Evolutionary conservation across 352 stramenopile species (phyloP).

Genomic region (Globisporangium recalcitrans): DNA sequence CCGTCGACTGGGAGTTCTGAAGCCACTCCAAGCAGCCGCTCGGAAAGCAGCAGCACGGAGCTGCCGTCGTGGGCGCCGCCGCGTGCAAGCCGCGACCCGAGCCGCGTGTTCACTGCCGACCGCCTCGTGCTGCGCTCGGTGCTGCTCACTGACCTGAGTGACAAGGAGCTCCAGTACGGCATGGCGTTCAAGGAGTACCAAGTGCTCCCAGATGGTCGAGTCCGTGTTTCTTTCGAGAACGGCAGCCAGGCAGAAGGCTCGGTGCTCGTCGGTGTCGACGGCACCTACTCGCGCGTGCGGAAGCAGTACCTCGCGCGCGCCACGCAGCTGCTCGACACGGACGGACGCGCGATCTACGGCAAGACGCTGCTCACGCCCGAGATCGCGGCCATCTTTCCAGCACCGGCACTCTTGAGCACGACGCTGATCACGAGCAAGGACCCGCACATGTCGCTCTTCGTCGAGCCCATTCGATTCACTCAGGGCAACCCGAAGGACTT

Average conservation of each 20-base stretch:
- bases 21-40: not conserved
- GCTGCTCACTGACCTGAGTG: slow-evolving; percentile 8
- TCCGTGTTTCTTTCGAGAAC: slow-evolving; percentile 7
- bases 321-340: slow-evolving; percentile 13
- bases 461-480: slow-evolving; percentile 15
- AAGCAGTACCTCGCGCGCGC: slow-evolving; percentile 9
- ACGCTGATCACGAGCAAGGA: slow-evolving; percentile 4
- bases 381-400: not conserved
- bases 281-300: slow-evolving; percentile 7
- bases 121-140: slow-evolving; percentile 25
- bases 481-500: slow-evolving; percentile 4
- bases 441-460: slow-evolving; percentile 10
- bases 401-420: not conserved
- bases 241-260: not conserved
- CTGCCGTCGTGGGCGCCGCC: not conserved
- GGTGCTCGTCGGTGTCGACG: slow-evolving; percentile 5
- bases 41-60: not conserved
- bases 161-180: slow-evolving; percentile 8
- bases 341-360: slow-evolving; percentile 14
- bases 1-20: not conserved
- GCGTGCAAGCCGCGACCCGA: slow-evolving; percentile 6
- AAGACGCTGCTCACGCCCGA: slow-evolving; percentile 7
- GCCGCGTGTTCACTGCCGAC: slow-evolving; percentile 21
- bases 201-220: not conserved
- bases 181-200: slow-evolving; percentile 15